phyloP scores from a whole-genome alignment of 2,329 filamentous ascomycete species.

The Chalara sp. region DNA sequence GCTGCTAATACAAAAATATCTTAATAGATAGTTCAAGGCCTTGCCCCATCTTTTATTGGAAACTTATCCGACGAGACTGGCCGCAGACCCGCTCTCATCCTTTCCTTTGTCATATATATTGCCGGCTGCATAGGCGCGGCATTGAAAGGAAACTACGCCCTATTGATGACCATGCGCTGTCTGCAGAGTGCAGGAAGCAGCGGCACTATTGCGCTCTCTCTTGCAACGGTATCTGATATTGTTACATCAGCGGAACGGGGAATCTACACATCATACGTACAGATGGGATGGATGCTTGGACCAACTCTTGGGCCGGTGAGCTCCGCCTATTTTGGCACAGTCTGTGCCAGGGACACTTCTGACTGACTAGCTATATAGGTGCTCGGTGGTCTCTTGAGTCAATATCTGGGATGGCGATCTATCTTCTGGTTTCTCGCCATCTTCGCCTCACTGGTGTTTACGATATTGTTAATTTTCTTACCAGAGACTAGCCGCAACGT shows the following conservation, averaged over 20 bases:
- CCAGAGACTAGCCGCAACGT: not conserved
- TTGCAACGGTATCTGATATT: slow-evolving; percentile 56
- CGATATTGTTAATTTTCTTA: not conserved
- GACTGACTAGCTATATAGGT: no score
- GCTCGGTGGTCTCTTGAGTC: not conserved
- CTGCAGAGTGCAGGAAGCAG: slow-evolving; percentile 52
- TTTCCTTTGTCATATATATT: slow-evolving; percentile 46
- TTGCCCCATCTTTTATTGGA: slow-evolving; percentile 49
- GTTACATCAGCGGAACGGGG: slow-evolving; percentile 50
- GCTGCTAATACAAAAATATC: slow-evolving; percentile 9
- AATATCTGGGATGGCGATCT: slow-evolving; percentile 1
- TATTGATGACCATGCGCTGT: slow-evolving; percentile 45
- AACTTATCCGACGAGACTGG: slow-evolving; percentile 46
- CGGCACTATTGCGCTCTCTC: slow-evolving; percentile 35
- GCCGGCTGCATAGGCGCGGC: slow-evolving; percentile 47
- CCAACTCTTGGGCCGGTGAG: not conserved
- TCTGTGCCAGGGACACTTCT: no score
- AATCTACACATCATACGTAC: slow-evolving; percentile 47
- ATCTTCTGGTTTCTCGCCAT: slow-evolving; percentile 6
- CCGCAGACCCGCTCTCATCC: slow-evolving; percentile 44
- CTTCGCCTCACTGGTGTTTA: not conserved
- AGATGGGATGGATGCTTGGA: slow-evolving; percentile 1
- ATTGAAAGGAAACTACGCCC: slow-evolving; percentile 37
- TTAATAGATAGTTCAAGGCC: slow-evolving; percentile 43
- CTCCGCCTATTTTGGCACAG: no score